Base-by-base conservation (phyloP, 2,329 filamentous ascomycete genomes). In the Fusarium anthophilum region DNA sequence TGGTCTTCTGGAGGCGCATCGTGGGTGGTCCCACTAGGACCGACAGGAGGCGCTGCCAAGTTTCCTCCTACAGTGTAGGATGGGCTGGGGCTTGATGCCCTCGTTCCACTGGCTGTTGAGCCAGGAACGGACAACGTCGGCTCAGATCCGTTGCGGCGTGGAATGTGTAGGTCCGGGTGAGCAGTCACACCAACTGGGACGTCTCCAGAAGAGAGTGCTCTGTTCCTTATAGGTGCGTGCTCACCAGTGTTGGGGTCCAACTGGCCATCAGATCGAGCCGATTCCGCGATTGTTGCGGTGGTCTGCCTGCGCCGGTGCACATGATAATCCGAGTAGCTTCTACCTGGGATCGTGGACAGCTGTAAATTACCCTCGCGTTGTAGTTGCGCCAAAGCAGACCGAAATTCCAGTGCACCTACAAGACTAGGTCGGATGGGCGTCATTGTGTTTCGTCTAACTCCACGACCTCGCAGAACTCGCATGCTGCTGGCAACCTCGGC, bases 401-500 rank as follows among this genome's bases (percentile, higher is more conserved):
- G 90, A 77, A 99, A 99, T 82, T 99, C 96, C 65, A 99, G 86
- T 14, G 94, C 96, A 48, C 96, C 96, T 8, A 99, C 92, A 53
- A 99, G 85, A 85, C 96, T 98, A 3, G 96, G 96, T 48, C 96
- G 89, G 71, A 99, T 98, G 0, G 95, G 93, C 12, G 92, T 96
- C 69, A 95, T 89, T 5, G 94, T 94, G 73, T 92, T 92, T 74
- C 92, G 90, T 72, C 91, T 89, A 50, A 87, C 87, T 53, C 90
- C 87, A 38, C 86, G 85, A 2, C 93, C 90, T 28, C 94, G 90
- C 74, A 91, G 91, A 35, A 98, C 88, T 64, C 96, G 93, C 96
- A 99, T 99, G 81, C 94, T 98, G 81, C 92, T 96, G 44, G 93
- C 92, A 80, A 99, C 90, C 81, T 98, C 95, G 26, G 94, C 94